A percentile compares a stretch with the other conserved stretches of the same genome.
These are phyloP conservation scores for Houttuynia cordata DNA, from an alignment of 164 flowering plant species.

Conservation along the genomic window DNA sequence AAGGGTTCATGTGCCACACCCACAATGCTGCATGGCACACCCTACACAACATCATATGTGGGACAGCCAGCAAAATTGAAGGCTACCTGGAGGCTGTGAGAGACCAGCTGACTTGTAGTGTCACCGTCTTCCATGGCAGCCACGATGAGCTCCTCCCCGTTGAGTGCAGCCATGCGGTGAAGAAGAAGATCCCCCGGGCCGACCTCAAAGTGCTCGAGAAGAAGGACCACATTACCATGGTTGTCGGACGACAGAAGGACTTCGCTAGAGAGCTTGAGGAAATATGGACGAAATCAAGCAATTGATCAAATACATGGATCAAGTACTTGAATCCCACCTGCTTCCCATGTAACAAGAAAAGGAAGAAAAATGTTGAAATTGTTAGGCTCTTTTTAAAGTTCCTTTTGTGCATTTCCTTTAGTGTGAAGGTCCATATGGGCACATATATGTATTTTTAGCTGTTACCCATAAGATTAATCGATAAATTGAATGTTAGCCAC, in stretches of 20 bases:
- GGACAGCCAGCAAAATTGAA: constrained; percentile 65
- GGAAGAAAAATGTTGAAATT: neutral
- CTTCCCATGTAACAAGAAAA: neutral
- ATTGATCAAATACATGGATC: neutral
- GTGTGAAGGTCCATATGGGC: neutral
- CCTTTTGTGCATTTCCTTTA: neutral
- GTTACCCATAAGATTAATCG: neutral
- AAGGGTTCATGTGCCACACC: constrained; percentile 80
- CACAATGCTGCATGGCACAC: constrained; percentile 98
- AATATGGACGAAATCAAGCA: constrained; percentile 55
- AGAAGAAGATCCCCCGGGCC: constrained; percentile 56
- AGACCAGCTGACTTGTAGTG: constrained; percentile 33
- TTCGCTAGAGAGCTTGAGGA: constrained; percentile 86
- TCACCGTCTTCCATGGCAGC: constrained; percentile 63
- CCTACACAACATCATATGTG: constrained; percentile 90
- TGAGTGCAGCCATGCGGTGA: constrained; percentile 65
- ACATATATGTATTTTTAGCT: neutral
- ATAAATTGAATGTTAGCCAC: neutral
- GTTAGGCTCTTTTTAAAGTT: neutral
- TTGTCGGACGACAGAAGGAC: constrained; percentile 68
- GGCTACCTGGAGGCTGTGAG: constrained; percentile 52
- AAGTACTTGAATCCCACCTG: neutral
- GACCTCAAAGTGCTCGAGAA: constrained; percentile 50
- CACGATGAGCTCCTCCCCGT: constrained; percentile 77
- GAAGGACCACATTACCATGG: constrained; percentile 87